Evolutionary conservation across 768 basidiomycete genomes (phyloP).

Genomic region (Pulveroboletus sp.): DNA sequence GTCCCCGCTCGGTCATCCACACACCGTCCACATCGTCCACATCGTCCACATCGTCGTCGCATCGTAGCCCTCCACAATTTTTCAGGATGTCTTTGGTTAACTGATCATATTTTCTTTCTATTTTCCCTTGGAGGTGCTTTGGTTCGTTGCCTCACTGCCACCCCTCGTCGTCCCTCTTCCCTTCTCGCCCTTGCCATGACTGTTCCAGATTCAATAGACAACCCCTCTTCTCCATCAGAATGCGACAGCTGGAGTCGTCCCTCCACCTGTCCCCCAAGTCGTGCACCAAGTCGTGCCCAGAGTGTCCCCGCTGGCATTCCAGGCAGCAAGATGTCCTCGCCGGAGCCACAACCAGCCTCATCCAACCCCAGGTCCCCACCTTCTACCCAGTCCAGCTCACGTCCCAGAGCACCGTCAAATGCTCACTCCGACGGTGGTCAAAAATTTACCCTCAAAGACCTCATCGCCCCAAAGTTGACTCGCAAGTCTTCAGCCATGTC

Average conservation of each 20-base stretch:
- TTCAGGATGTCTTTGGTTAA: constrained; percentile 10
- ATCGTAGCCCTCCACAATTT: neutral
- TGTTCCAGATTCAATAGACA: constrained; percentile 36
- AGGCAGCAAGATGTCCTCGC: constrained; percentile 25
- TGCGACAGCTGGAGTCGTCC: constrained; percentile 59
- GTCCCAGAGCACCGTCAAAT: constrained; percentile 39
- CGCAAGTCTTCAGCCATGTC: constrained; percentile 71
- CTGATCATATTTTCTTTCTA: constrained; percentile 1
- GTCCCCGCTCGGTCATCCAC: no score
- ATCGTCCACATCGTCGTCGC: constrained; percentile 12
- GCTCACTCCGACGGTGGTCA: constrained; percentile 57
- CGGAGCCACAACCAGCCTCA: constrained; percentile 29
- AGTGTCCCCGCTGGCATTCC: constrained; percentile 35
- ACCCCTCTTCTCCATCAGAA: constrained; percentile 51
- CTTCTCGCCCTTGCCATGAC: constrained; percentile 30
- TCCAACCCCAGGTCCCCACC: constrained; percentile 19
- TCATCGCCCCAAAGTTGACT: constrained; percentile 75
- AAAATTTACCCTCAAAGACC: constrained; percentile 80
- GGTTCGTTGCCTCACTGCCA: neutral
- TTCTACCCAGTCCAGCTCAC: constrained; percentile 23
- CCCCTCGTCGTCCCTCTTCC: neutral
- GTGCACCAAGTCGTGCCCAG: constrained; percentile 43
- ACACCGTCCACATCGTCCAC: no score
- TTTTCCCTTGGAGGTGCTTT: neutral
- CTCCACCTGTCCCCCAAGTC: constrained; percentile 56